Conservation (phyloP, 352 stramenopile genomes). For the Globisporangium spiculum region DNA sequence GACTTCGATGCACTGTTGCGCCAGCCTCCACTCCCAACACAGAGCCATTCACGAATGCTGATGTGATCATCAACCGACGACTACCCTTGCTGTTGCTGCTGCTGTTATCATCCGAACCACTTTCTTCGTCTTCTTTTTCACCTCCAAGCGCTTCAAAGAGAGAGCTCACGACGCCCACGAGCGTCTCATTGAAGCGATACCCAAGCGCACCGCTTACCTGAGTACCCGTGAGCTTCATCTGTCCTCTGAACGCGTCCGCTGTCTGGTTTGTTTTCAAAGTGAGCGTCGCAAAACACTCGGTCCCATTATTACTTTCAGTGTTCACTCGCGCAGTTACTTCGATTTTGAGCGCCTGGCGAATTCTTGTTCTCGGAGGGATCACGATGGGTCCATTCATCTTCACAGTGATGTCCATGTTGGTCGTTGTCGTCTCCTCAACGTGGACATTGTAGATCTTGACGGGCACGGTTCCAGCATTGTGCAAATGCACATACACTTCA, state of each 20-base stretch:
- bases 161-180: constrained; percentile 18
- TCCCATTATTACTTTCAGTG: not conserved
- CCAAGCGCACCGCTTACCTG: constrained; percentile 26
- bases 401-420: constrained; percentile 29
- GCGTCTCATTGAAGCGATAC: constrained; percentile 30
- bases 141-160: constrained; percentile 1
- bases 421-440: constrained; percentile 19
- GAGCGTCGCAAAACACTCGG: constrained; percentile 23
- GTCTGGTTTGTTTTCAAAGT: constrained; percentile 41
- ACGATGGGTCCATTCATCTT: constrained; percentile 28
- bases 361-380: constrained; percentile 33
- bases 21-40: constrained; percentile 16
- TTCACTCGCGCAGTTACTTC: constrained; percentile 10
- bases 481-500: constrained; percentile 31
- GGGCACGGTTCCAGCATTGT: constrained; percentile 37
- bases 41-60: constrained; percentile 10
- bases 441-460: constrained; percentile 40
- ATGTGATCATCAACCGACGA: not conserved
- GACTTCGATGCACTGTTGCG: not conserved
- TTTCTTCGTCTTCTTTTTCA: constrained; percentile 2
- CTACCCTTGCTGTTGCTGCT: not conserved
- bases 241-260: not conserved
- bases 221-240: constrained; percentile 29
- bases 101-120: not conserved
- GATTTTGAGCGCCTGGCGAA: constrained; percentile 33